Evolutionary conservation across 768 basidiomycete genomes (phyloP), one percentile per base, ranked within the genome.

Genomic region (Boletus speciosus): DNA sequence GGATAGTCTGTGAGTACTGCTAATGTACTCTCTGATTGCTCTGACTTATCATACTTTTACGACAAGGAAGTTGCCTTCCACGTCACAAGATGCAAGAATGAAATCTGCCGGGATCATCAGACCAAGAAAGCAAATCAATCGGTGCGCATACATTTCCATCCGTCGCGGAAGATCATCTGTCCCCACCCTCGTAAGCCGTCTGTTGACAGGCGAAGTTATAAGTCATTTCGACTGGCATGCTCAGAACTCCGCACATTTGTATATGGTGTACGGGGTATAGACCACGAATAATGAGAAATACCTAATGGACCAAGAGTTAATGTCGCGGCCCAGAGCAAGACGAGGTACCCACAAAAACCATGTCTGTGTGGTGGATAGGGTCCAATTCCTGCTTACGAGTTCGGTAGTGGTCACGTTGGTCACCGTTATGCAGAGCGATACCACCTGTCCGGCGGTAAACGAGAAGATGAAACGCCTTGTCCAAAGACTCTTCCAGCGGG

Each of bases 251-350:
- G 51, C 60, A 92, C 90, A 94, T 74, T 83, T 77, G 67, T 91
- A 93, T 34, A 94, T 89, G 36, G 92, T 94, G 74, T 91, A 93
- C 0, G 92, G 92, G 23, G 92, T 92, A 66, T 93, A 94, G 51
- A 83, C 71, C 27, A 78, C 43, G 67, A 88, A 89, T 23, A 94
- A 65, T 5, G 88, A 78, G 63, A 91, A 85, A 71, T 94, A 93
- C 60, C 91, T 93, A 58, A 45, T 5, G 15, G 31, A 19, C 6
- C 31, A 34, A 37, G 29, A 15, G 23, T 44, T 61, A 5, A 35
- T 19, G 34, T 10, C 14, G 46, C 9, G 1, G 1, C 23, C 12
- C 16, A 32, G 9, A 36, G 19, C 14, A 19, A 47, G 46, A 51
- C 1, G 4, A 27, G 31, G 37, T 15, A 78, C 86, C 61, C 65